Conservation (phyloP, 2,329 filamentous ascomycete genomes). For the Aspergillus ruber region DNA sequence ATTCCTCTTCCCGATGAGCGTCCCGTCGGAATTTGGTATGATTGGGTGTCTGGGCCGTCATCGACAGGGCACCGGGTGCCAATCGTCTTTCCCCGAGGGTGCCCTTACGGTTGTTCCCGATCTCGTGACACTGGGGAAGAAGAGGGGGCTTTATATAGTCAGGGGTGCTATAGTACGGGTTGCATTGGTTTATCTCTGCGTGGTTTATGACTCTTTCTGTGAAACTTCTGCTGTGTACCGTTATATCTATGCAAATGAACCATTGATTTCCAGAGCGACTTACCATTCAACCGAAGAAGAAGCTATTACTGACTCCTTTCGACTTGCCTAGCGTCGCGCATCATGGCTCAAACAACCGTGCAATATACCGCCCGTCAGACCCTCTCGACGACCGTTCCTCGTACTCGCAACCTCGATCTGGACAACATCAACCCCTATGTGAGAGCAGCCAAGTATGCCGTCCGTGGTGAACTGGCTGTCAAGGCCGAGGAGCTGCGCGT, state of each 20-base stretch:
- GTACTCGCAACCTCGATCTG: constrained; percentile 54
- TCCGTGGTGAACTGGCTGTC: constrained; percentile 89
- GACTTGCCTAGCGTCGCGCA: constrained; percentile 17
- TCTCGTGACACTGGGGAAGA: too few species aligned
- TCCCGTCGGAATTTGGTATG: constrained; percentile 8
- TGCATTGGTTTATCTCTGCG: too few species aligned
- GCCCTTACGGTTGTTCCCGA: too few species aligned
- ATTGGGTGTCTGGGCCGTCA: not conserved
- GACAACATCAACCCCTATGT: constrained; percentile 92
- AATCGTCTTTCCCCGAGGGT: too few species aligned
- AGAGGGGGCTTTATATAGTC: too few species aligned
- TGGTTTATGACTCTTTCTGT: too few species aligned
- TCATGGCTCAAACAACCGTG: constrained; percentile 20
- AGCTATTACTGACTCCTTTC: not conserved
- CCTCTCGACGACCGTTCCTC: constrained; percentile 39
- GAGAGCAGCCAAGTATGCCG: constrained; percentile 84
- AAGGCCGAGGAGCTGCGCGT: constrained; percentile 87
- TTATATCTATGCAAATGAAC: too few species aligned
- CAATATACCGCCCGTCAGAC: constrained; percentile 27
- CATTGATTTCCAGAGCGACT: too few species aligned
- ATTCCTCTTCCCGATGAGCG: constrained; percentile 17
- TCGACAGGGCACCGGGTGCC: too few species aligned
- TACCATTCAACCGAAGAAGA: too few species aligned
- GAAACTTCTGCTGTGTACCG: too few species aligned
- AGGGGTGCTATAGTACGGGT: too few species aligned